Conservation (phyloP, 129 eudicot species). For the Arctium minus region DNA sequence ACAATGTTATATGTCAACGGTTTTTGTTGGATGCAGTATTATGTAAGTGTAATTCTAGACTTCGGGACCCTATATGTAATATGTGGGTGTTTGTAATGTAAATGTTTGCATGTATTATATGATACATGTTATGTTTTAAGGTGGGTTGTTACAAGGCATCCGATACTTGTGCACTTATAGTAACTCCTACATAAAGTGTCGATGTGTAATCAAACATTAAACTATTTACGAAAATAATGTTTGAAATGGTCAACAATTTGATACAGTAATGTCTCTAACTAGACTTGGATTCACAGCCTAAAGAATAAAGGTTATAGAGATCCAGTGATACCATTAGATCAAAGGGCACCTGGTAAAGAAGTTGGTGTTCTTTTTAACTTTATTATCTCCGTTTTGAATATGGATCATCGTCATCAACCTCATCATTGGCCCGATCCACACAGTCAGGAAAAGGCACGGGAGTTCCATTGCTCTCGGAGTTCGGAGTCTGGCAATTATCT, state of each 20-base stretch:
- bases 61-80: too few species aligned
- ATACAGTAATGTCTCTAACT: too few species aligned
- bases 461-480: slow-evolving; percentile 37
- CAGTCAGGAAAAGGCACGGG: slow-evolving; percentile 53
- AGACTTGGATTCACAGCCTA: background rate
- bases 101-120: too few species aligned
- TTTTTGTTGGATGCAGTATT: too few species aligned
- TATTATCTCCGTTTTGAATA: slow-evolving; percentile 54
- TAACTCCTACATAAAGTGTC: slow-evolving; percentile 53
- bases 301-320: background rate
- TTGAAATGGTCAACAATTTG: too few species aligned
- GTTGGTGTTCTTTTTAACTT: background rate
- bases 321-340: background rate
- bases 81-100: too few species aligned
- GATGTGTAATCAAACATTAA: background rate
- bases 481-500: slow-evolving; percentile 27
- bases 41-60: too few species aligned
- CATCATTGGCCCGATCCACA: slow-evolving; percentile 45
- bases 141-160: too few species aligned
- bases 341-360: background rate
- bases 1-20: too few species aligned
- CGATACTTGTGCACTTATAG: slow-evolving; percentile 78
- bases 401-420: slow-evolving; percentile 60
- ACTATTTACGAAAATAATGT: background rate
- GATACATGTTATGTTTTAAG: too few species aligned